Percentiles rank a stretch among this genome's conserved stretches.
Conservation (phyloP, 768 basidiomycete genomes). For the Hygrocybe punicea region DNA sequence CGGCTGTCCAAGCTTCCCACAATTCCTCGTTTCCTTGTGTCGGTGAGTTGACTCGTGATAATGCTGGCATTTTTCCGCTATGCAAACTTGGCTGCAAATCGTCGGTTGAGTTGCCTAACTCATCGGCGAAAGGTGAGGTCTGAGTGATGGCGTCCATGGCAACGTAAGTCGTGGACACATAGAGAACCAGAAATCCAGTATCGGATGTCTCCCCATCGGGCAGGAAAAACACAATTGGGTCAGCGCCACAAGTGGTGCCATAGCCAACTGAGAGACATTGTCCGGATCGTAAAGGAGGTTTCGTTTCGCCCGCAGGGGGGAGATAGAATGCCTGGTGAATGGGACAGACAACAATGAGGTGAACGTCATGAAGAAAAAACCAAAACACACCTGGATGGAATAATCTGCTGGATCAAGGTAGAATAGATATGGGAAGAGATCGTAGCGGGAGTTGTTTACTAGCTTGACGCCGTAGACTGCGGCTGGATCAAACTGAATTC, state of each 20-base stretch:
- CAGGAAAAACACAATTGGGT: constrained; percentile 33
- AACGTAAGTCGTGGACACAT: constrained; percentile 35
- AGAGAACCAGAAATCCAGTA: constrained; percentile 46
- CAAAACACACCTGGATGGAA: constrained; percentile 20
- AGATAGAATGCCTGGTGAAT: background rate
- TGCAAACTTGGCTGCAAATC: too few relatives aligned
- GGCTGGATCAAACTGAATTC: constrained; percentile 23
- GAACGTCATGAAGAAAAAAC: constrained; percentile 21
- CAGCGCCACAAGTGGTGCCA: constrained; percentile 30
- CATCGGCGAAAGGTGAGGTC: constrained; percentile 29
- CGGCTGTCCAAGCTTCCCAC: too few relatives aligned
- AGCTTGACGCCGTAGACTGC: constrained; percentile 35
- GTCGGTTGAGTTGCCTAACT: too few relatives aligned
- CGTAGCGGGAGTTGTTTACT: constrained; percentile 30
- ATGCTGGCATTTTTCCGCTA: too few relatives aligned
- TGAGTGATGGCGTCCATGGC: constrained; percentile 37
- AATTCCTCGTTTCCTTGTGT: too few relatives aligned
- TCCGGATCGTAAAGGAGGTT: background rate
- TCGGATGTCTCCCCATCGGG: constrained; percentile 29
- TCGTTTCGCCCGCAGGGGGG: constrained; percentile 16
- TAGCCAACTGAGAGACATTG: constrained; percentile 39
- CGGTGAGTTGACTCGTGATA: too few relatives aligned
- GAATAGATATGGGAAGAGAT: constrained; percentile 40
- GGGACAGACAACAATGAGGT: too few relatives aligned
- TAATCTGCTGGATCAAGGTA: constrained; percentile 43